Conservation (phyloP, 345 rosid species). For the Acer saccharum region DNA sequence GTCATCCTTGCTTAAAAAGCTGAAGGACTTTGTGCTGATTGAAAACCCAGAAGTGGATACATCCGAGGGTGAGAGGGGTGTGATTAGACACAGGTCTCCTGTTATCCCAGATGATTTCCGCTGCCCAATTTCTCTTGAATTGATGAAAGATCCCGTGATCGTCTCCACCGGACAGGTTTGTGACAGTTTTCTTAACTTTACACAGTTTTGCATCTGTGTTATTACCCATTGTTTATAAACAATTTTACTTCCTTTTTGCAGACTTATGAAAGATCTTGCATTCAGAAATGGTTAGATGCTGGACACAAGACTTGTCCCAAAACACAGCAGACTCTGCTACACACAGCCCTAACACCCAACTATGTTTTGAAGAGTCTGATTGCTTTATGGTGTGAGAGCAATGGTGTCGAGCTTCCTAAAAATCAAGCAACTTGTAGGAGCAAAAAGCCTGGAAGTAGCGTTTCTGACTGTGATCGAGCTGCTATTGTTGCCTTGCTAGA, state of each 20-base stretch:
- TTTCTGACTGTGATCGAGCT: constrained; percentile 82
- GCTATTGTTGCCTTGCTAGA: constrained; percentile 65
- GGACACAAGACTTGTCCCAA: constrained; percentile 97
- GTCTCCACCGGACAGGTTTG: constrained; percentile 97
- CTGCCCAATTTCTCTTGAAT: constrained; percentile 95
- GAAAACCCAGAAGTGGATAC: constrained; percentile 59
- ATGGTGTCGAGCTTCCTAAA: constrained; percentile 87
- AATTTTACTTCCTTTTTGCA: constrained; percentile 39
- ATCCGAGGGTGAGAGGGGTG: constrained; percentile 44
- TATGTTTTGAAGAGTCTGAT: constrained; percentile 92
- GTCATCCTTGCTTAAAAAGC: constrained; percentile 69
- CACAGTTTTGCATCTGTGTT: constrained; percentile 8
- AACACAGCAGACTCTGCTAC: constrained; percentile 92
- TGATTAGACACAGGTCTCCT: constrained; percentile 79
- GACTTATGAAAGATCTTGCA: constrained; percentile 96
- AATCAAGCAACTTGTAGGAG: constrained; percentile 62
- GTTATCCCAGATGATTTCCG: constrained; percentile 97
- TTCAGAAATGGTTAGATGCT: constrained; percentile 97
- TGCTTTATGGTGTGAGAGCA: constrained; percentile 94
- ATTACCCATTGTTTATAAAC: constrained; percentile 18
- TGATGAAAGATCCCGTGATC: constrained; percentile 98
- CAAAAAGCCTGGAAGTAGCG: constrained; percentile 53
- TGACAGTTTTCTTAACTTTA: background rate
- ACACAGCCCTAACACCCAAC: constrained; percentile 84
- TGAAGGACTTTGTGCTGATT: constrained; percentile 53